Conservation (phyloP, 345 rosid species). For the Gossypium rotundifolium region DNA sequence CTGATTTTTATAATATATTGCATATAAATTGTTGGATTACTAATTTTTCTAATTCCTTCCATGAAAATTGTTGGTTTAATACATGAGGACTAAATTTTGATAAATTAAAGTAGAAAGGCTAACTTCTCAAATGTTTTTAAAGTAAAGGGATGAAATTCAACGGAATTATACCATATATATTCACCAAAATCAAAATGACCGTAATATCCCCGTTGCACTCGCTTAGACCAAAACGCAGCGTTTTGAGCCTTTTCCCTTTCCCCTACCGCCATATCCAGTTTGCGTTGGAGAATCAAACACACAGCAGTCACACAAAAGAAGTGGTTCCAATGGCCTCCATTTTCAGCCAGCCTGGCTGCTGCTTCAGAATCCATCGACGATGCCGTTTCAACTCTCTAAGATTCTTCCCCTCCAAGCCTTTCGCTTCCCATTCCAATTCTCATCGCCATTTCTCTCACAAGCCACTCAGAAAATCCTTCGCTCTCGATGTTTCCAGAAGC, state of each 20-base stretch:
- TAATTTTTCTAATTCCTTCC: no score
- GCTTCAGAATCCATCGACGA: slow-evolving; percentile 33
- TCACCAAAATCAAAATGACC: not conserved
- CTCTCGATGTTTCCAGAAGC: slow-evolving; percentile 36
- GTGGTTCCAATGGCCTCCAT: slow-evolving; percentile 33
- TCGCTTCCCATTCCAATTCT: slow-evolving; percentile 20
- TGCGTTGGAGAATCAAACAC: not conserved
- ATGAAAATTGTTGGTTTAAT: no score
- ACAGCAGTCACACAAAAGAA: slow-evolving; percentile 14
- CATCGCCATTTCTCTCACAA: slow-evolving; percentile 19
- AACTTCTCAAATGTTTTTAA: no score
- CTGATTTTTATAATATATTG: no score
- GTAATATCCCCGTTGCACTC: not conserved
- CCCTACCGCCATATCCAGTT: slow-evolving; percentile 25
- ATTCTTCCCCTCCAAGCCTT: slow-evolving; percentile 32
- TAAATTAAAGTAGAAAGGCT: no score
- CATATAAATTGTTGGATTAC: no score
- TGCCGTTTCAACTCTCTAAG: slow-evolving; percentile 28
- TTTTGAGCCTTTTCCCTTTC: slow-evolving; percentile 10
- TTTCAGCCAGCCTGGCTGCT: slow-evolving; percentile 35
- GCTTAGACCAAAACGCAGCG: slow-evolving; percentile 27
- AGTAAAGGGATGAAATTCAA: no score
- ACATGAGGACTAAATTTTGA: no score
- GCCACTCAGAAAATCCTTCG: slow-evolving; percentile 19
- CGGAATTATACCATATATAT: no score